Evolutionary conservation across 768 basidiomycete genomes (phyloP).

Genomic region (Epithele typhae): DNA sequence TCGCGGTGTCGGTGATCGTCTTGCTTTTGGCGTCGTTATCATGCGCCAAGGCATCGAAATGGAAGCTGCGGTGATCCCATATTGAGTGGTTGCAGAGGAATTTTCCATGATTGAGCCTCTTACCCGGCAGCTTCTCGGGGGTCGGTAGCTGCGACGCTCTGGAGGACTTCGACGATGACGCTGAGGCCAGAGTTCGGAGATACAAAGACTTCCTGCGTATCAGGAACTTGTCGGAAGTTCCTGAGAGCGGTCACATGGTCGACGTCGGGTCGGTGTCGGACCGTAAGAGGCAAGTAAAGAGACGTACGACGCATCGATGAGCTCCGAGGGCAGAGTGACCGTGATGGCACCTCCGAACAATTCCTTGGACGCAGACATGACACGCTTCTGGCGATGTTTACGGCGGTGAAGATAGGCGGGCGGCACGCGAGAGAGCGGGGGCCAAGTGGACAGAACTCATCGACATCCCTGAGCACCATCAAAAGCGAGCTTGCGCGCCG

Average conservation of each 20-base stretch:
- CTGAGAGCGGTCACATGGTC: conserved; percentile 27
- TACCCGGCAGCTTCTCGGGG: conserved; percentile 68
- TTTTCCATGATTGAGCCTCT: background rate
- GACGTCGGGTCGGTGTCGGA: background rate
- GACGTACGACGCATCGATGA: conserved; percentile 86
- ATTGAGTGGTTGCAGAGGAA: conserved; percentile 4
- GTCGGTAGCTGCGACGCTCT: conserved; percentile 59
- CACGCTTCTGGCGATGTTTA: conserved; percentile 16
- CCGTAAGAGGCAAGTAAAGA: background rate
- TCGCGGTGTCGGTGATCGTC: conserved; percentile 38
- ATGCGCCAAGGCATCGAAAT: conserved; percentile 86
- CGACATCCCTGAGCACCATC: too few species aligned
- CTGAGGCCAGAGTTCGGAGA: conserved; percentile 64
- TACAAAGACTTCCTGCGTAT: conserved; percentile 92
- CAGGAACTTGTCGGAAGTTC: conserved; percentile 79
- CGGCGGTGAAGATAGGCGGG: background rate
- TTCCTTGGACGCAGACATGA: conserved; percentile 29
- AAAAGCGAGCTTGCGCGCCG: too few species aligned
- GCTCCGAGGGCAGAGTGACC: conserved; percentile 45
- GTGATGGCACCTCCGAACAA: conserved; percentile 90
- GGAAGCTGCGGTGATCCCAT: conserved; percentile 83
- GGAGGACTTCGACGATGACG: conserved; percentile 80
- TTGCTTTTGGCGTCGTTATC: conserved; percentile 73
- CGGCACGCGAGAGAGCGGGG: too few species aligned
- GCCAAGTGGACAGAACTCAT: too few species aligned